Base-by-base conservation (phyloP, 495 filamentous ascomycete genomes). In the Astrothelium macrocarpum region DNA sequence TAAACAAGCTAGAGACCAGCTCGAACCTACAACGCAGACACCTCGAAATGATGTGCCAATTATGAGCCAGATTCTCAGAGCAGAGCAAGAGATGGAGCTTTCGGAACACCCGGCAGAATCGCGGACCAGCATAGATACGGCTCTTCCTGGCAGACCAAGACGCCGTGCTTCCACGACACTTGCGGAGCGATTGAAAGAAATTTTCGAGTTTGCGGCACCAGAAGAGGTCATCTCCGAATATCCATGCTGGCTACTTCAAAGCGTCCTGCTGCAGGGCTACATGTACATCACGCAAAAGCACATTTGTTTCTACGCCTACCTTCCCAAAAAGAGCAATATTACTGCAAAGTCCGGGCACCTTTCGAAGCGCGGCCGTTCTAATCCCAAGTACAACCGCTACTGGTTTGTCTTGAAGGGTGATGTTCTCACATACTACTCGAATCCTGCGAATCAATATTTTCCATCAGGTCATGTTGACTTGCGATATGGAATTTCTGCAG, bases 331-430 rank as follows among this genome's bases (percentile, higher is more conserved):
- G 36, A 61, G 64, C 34, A 84, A 90, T 71, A 81, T 87, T 59
- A 81, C 88, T 58, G 81, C 85, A 68, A 97, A 95, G 76, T 93
- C 94, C 3, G 95, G 94, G 0, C 88, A 92, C 71, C 81, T 98
- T 2, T 81, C 83, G 36, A 98, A 98, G 75, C 89, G 90, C 62
- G 94, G 95, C 49, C 89, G 86, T 70, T 86, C 89, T 53, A 97
- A 93, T 66, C 90, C 90, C 9, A 89, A 86, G 65, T 97, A 90
- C 74, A 90, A 86, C 70, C 86, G 95, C 61, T 97, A 96, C 75
- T 98, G 93, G 93, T 97, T 97, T 75, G 82, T 85, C n/a, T 75
- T 98, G 59, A 95, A 94, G 71, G 95, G 91, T 2, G 91, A 97
- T 75, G 91, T 97, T 11, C 77, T 98, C 26, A 88, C 92, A n/a